Evolutionary conservation across 2,329 filamentous ascomycete species (phyloP).

Genomic region (Colletotrichum sp.): DNA sequence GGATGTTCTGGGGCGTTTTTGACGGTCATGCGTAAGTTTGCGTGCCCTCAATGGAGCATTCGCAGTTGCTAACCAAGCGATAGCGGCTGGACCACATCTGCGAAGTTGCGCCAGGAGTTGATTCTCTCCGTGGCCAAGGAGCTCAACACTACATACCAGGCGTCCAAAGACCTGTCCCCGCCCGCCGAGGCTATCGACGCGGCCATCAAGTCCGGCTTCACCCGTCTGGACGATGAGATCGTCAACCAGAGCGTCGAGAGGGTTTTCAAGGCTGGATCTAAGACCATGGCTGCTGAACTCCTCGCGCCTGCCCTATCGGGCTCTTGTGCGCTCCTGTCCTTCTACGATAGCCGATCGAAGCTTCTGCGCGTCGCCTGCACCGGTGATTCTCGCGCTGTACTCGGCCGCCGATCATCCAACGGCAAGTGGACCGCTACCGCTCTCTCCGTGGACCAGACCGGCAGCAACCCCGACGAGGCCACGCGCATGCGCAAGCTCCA

Average conservation of each 20-base stretch:
- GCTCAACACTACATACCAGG: slow-evolving; percentile 89
- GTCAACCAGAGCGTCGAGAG: slow-evolving; percentile 92
- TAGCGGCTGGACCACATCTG: slow-evolving; percentile 97
- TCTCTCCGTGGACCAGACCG: slow-evolving; percentile 92
- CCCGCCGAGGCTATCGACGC: slow-evolving; percentile 81
- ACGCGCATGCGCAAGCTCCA: slow-evolving; percentile 84
- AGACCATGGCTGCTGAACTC: slow-evolving; percentile 88
- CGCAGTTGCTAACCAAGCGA: slow-evolving; percentile 8
- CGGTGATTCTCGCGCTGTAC: slow-evolving; percentile 92
- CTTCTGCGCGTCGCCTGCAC: slow-evolving; percentile 93
- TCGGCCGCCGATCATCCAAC: slow-evolving; percentile 77
- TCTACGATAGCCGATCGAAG: slow-evolving; percentile 90
- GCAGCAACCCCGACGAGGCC: slow-evolving; percentile 83
- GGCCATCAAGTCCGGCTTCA: slow-evolving; percentile 92
- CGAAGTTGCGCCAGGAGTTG: slow-evolving; percentile 89
- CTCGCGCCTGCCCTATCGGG: slow-evolving; percentile 93
- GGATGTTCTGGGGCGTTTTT: slow-evolving; percentile 99
- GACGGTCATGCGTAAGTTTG: slow-evolving; percentile 85
- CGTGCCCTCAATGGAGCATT: too few species aligned
- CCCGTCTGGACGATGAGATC: slow-evolving; percentile 90
- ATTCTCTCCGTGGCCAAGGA: slow-evolving; percentile 94
- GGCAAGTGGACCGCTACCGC: slow-evolving; percentile 94
- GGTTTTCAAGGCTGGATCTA: slow-evolving; percentile 86
- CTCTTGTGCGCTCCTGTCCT: slow-evolving; percentile 95
- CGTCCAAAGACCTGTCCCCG: slow-evolving; percentile 67